Evolutionary conservation across 2,329 filamentous ascomycete species (phyloP).

Genomic region (Exophiala sideris): DNA sequence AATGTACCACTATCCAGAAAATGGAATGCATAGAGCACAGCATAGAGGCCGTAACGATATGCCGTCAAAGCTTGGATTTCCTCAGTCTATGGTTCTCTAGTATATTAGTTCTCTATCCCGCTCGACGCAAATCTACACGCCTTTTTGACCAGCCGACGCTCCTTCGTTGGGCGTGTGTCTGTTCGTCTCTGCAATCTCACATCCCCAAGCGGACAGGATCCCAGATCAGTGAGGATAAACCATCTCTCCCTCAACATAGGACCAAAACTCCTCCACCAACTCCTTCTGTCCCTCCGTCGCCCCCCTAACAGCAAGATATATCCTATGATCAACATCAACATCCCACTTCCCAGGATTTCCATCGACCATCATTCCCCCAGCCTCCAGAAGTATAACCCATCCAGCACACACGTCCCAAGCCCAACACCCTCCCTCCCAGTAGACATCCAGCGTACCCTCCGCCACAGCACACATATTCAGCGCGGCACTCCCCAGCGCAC

Average conservation of each 20-base stretch:
- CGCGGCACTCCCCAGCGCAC: slow-evolving; percentile 57
- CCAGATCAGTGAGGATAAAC: slow-evolving; percentile 31
- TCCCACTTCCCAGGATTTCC: slow-evolving; percentile 53
- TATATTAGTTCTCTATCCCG: neutral
- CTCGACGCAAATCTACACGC: neutral
- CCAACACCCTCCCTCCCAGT: slow-evolving; percentile 65
- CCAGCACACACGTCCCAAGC: slow-evolving; percentile 65
- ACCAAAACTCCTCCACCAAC: slow-evolving; percentile 43
- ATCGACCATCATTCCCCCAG: slow-evolving; percentile 58
- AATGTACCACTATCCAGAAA: slow-evolving; percentile 14
- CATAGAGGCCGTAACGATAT: neutral
- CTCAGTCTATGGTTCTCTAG: slow-evolving; percentile 7
- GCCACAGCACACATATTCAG: slow-evolving; percentile 61
- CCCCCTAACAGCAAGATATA: slow-evolving; percentile 46
- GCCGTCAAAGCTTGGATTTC: neutral
- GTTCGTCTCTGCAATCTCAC: neutral
- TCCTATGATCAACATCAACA: slow-evolving; percentile 54
- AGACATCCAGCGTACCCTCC: slow-evolving; percentile 56
- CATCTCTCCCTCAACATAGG: slow-evolving; percentile 37
- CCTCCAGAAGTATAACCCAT: slow-evolving; percentile 60
- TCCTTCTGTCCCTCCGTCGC: slow-evolving; percentile 34
- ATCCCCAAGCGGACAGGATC: neutral
- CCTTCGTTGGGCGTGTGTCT: neutral
- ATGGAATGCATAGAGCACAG: neutral
- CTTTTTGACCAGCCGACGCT: neutral